A percentile compares a stretch with the other conserved stretches of the same genome.
phyloP scores from a whole-genome alignment of 257 asterid genomes.

The Linderniella brevidens region DNA sequence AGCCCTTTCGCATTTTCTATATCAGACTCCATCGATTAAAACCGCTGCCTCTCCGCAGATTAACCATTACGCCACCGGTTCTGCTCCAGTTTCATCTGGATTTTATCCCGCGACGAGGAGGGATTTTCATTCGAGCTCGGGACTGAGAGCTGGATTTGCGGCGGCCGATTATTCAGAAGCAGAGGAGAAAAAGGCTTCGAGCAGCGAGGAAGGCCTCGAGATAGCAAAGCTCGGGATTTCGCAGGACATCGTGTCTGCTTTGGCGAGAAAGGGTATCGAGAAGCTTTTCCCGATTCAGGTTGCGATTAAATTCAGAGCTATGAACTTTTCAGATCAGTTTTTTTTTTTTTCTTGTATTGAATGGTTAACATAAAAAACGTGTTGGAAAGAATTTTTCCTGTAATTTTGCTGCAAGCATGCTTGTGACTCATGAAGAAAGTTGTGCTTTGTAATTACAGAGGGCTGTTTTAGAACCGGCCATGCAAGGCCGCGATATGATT shows the following conservation, averaged over 20 bases:
- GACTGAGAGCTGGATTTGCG: slow-evolving; percentile 32
- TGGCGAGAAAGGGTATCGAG: slow-evolving; percentile 49
- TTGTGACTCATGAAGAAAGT: no score
- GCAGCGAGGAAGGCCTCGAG: slow-evolving; percentile 67
- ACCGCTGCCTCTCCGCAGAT: no score
- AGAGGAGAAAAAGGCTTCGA: slow-evolving; percentile 22
- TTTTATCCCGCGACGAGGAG: slow-evolving; percentile 8
- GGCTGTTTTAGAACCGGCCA: slow-evolving; percentile 77
- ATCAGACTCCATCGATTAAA: no score
- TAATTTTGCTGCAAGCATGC: no score
- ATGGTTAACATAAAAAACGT: no score
- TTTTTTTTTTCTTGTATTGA: no score
- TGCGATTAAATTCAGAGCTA: not conserved
- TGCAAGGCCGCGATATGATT: slow-evolving; percentile 86
- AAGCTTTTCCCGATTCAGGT: slow-evolving; percentile 97
- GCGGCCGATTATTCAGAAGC: slow-evolving; percentile 46
- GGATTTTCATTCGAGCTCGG: slow-evolving; percentile 30
- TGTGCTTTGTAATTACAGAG: slow-evolving; percentile 13
- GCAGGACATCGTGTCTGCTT: slow-evolving; percentile 40
- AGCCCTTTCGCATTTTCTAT: no score
- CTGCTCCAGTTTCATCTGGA: no score
- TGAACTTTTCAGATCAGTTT: no score
- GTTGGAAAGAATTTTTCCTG: no score
- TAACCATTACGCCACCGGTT: no score
- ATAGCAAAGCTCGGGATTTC: slow-evolving; percentile 72